Conservation (phyloP, 2,329 filamentous ascomycete genomes). For the Xylaria sp. region DNA sequence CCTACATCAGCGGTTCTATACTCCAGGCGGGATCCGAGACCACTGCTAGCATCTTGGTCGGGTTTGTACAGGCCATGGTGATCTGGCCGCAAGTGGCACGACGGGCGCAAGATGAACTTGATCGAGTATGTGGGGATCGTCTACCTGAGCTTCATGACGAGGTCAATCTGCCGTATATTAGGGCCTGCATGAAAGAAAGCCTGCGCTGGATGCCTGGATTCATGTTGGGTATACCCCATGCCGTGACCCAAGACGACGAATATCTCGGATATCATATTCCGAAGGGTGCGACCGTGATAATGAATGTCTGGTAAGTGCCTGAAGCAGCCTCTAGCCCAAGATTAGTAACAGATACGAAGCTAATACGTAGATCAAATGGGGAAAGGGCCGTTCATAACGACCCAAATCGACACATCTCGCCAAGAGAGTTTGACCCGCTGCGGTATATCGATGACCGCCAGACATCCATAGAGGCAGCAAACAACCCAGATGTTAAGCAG, state of each 20-base stretch:
- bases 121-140: slow-evolving; percentile 55
- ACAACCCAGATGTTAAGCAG: slow-evolving; percentile 43
- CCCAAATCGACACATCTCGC: slow-evolving; percentile 51
- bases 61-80: slow-evolving; percentile 54
- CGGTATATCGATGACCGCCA: slow-evolving; percentile 40
- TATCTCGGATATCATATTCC: slow-evolving; percentile 55
- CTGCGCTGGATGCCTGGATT: slow-evolving; percentile 47
- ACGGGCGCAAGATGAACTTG: slow-evolving; percentile 48
- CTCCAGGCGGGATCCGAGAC: slow-evolving; percentile 54
- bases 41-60: slow-evolving; percentile 48
- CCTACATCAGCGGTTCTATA: slow-evolving; percentile 43
- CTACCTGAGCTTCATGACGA: slow-evolving; percentile 56
- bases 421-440: slow-evolving; percentile 54
- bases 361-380: too few species aligned
- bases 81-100: slow-evolving; percentile 50
- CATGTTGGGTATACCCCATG: slow-evolving; percentile 51
- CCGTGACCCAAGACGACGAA: slow-evolving; percentile 48
- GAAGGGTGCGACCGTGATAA: slow-evolving; percentile 53
- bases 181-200: slow-evolving; percentile 52
- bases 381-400: slow-evolving; percentile 61
- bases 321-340: too few species aligned
- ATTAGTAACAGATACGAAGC: too few species aligned
- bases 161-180: slow-evolving; percentile 56
- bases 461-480: slow-evolving; percentile 45
- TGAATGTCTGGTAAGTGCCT: slow-evolving; percentile 54